phyloP scores from a whole-genome alignment of 257 asterid species.

The Ligustrum vulgare region DNA sequence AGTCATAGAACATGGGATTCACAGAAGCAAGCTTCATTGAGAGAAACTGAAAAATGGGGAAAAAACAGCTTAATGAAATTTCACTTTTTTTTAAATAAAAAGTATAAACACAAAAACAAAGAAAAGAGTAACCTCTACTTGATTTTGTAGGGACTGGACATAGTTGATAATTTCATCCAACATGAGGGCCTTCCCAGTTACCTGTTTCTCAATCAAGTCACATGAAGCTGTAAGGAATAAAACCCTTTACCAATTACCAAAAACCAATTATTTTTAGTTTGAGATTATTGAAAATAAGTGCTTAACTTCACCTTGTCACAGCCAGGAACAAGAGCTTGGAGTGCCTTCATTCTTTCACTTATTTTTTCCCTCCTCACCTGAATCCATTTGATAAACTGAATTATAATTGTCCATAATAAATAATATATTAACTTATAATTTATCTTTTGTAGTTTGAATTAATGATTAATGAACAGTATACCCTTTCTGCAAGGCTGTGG shows the following conservation, averaged over 20 bases:
- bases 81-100: neutral
- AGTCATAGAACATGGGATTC: conserved; percentile 68
- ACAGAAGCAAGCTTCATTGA: conserved; percentile 88
- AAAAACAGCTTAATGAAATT: neutral
- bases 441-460: neutral
- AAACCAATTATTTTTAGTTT: neutral
- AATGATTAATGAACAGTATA: conserved; percentile 16
- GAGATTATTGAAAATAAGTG: neutral
- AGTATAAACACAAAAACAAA: neutral
- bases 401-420: too few species aligned
- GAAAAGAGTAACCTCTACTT: conserved; percentile 65
- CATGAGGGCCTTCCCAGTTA: conserved; percentile 93
- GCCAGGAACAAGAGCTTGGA: conserved; percentile 58
- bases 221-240: conserved; percentile 15
- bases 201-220: conserved; percentile 56
- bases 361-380: conserved; percentile 62
- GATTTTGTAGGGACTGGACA: conserved; percentile 87
- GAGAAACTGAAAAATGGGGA: conserved; percentile 57
- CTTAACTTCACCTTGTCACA: conserved; percentile 43
- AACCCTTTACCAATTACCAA: neutral
- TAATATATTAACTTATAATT: too few species aligned
- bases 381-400: neutral
- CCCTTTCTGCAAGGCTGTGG: conserved; percentile 84
- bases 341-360: conserved; percentile 54
- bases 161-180: conserved; percentile 90